Evolutionary conservation across 2,329 filamentous ascomycete genomes (phyloP).

Genomic region (Talaromyces albobiverticillius): DNA sequence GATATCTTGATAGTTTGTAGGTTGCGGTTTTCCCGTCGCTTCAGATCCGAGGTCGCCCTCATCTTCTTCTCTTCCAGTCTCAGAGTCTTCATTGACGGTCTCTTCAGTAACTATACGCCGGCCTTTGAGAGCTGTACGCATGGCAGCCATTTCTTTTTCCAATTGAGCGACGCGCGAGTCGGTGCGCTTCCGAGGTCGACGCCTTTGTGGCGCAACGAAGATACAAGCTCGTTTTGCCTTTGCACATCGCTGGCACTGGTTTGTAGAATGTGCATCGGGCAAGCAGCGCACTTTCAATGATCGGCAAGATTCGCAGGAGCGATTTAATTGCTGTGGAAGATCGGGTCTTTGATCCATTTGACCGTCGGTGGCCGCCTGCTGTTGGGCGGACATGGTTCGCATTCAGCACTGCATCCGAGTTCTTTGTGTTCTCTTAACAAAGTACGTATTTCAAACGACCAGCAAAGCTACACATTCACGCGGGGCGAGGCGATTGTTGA

Average conservation of each 20-base stretch:
- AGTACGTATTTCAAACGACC: too few species aligned
- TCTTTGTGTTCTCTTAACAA: too few species aligned
- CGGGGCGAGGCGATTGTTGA: too few species aligned
- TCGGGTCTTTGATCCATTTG: slow-evolving; percentile 19
- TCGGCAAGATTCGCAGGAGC: slow-evolving; percentile 37
- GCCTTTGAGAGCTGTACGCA: slow-evolving; percentile 35
- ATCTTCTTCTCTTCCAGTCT: slow-evolving; percentile 23
- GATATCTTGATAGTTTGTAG: slow-evolving; percentile 19
- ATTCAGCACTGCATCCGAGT: not conserved
- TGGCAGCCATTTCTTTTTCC: slow-evolving; percentile 36
- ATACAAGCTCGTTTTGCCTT: slow-evolving; percentile 33
- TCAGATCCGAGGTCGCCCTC: slow-evolving; percentile 24
- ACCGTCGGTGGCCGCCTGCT: slow-evolving; percentile 21
- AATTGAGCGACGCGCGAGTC: slow-evolving; percentile 36
- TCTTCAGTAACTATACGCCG: slow-evolving; percentile 25
- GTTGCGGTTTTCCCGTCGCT: slow-evolving; percentile 21
- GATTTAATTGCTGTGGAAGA: slow-evolving; percentile 30
- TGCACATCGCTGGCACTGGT: slow-evolving; percentile 34
- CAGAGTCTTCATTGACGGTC: slow-evolving; percentile 24
- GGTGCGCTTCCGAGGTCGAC: slow-evolving; percentile 35
- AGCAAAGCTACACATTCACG: too few species aligned
- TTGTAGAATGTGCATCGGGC: slow-evolving; percentile 28
- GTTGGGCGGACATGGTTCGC: slow-evolving; percentile 25
- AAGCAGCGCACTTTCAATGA: slow-evolving; percentile 36
- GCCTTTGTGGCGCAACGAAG: slow-evolving; percentile 35